These are phyloP conservation scores for Fennellomyces sp. DNA, from an alignment of 371 early-diverging fungal genomes.

Conservation along the genomic window DNA sequence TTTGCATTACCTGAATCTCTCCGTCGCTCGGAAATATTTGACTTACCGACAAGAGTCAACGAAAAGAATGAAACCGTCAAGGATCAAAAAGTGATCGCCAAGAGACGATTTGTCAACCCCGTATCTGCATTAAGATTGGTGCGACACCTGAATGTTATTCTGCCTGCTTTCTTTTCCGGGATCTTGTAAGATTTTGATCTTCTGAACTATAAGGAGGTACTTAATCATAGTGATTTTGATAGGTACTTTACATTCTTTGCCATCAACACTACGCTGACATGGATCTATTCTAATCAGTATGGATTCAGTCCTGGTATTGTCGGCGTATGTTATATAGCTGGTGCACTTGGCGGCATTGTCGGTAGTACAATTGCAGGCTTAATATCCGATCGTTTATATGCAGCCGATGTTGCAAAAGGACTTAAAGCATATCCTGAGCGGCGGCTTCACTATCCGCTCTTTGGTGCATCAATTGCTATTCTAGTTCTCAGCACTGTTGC, in stretches of 20 bases:
- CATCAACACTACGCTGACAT: slow-evolving; percentile 35
- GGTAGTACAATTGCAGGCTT: slow-evolving; percentile 40
- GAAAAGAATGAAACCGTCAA: background rate
- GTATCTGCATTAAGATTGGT: slow-evolving; percentile 35
- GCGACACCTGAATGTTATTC: slow-evolving; percentile 28
- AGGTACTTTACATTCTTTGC: slow-evolving; percentile 35
- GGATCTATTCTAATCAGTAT: slow-evolving; percentile 36
- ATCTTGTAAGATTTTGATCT: slow-evolving; percentile 31
- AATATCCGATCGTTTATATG: slow-evolving; percentile 34
- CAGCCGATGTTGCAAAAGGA: slow-evolving; percentile 19
- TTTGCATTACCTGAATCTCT: slow-evolving; percentile 47
- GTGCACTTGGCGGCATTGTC: slow-evolving; percentile 31
- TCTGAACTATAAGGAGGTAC: background rate
- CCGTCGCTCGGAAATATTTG: background rate
- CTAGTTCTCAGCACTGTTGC: slow-evolving; percentile 22
- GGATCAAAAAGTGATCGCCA: background rate
- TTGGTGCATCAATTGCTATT: slow-evolving; percentile 19
- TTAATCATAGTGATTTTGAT: background rate
- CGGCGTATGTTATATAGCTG: slow-evolving; percentile 40
- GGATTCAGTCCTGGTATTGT: slow-evolving; percentile 28
- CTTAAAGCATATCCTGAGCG: slow-evolving; percentile 31
- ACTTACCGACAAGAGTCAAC: background rate
- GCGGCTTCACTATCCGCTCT: slow-evolving; percentile 31
- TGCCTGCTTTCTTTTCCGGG: slow-evolving; percentile 30
- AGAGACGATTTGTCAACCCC: slow-evolving; percentile 22